Evolutionary conservation across 163 green algal species (phyloP).

Genomic region (Picocystis sp.): DNA sequence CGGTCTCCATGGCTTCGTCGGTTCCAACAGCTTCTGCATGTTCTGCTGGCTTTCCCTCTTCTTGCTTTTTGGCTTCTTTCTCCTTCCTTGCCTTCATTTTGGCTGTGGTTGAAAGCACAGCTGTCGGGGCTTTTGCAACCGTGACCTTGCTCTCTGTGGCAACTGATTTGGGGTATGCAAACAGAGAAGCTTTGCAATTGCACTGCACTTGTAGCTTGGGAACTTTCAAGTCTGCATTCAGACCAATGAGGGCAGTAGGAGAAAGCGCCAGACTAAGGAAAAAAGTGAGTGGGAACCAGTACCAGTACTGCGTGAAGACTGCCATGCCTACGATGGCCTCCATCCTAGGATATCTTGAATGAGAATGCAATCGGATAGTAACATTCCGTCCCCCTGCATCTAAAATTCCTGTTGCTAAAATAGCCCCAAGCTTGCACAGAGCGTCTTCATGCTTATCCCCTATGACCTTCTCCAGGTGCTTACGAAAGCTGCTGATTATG

Average conservation of each 20-base stretch:
- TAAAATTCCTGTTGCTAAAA: conserved; percentile 65
- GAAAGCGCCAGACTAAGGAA: conserved; percentile 70
- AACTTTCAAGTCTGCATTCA: conserved; percentile 65
- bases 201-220: conserved; percentile 52
- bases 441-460: conserved; percentile 81
- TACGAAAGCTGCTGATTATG: conserved; percentile 48
- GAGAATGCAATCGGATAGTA: conserved; percentile 57
- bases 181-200: conserved; percentile 54
- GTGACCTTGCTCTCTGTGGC: conserved; percentile 39
- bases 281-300: conserved; percentile 92
- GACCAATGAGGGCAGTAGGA: conserved; percentile 69
- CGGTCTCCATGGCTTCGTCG: conserved; percentile 37
- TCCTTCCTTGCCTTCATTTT: conserved; percentile 36
- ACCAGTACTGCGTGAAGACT: conserved; percentile 96
- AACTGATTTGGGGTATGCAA: conserved; percentile 72
- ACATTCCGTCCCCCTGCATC: conserved; percentile 77
- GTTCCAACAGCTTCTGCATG: conserved; percentile 7
- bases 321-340: conserved; percentile 65
- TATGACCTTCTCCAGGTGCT: conserved; percentile 65
- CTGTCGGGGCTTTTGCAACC: conserved; percentile 62
- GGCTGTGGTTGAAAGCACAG: conserved; percentile 88
- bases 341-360: conserved; percentile 65
- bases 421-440: conserved; percentile 81
- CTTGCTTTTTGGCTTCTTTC: conserved; percentile 33
- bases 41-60: conserved; percentile 12